Evolutionary conservation across 139 green algal genomes (phyloP).

Genomic region (Chlorella sp.): DNA sequence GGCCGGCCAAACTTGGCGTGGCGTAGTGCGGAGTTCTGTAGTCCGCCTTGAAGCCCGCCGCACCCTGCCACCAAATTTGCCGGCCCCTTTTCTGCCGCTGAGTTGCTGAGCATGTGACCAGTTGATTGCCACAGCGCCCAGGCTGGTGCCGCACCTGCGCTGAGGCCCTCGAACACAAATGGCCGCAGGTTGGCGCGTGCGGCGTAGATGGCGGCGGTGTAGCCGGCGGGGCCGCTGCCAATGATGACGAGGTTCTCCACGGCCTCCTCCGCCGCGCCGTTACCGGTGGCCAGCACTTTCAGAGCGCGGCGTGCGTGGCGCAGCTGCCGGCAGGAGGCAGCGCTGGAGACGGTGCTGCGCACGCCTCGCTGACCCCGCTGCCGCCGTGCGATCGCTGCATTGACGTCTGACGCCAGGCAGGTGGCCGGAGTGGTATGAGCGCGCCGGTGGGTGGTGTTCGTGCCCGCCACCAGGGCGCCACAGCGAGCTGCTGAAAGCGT

Average conservation of each 20-base stretch:
- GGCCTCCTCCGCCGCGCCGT: not conserved
- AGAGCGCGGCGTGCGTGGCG: not conserved
- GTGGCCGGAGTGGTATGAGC: not conserved
- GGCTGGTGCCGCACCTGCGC: conserved; percentile 28
- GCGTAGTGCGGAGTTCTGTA: too few relatives aligned
- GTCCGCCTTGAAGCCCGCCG: too few relatives aligned
- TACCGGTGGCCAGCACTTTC: not conserved
- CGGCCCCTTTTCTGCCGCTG: not conserved
- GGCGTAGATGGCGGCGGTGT: conserved; percentile 95
- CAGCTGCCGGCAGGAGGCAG: too few relatives aligned
- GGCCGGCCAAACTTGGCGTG: too few relatives aligned
- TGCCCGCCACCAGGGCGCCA: too few relatives aligned
- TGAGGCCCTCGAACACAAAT: conserved; percentile 94
- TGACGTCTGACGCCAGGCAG: not conserved
- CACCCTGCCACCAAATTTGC: not conserved
- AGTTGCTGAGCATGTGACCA: not conserved
- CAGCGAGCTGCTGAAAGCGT: too few relatives aligned
- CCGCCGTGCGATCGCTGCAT: not conserved
- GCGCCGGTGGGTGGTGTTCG: not conserved
- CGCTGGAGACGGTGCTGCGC: not conserved
- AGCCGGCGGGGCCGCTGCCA: conserved; percentile 86
- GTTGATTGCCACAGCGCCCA: too few relatives aligned
- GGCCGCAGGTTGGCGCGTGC: conserved; percentile 92
- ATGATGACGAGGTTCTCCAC: conserved; percentile 87
- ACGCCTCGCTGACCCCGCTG: not conserved